These are phyloP conservation scores for Phytopythium ostracodes DNA, from an alignment of 352 stramenopile species.

Conservation along the genomic window DNA sequence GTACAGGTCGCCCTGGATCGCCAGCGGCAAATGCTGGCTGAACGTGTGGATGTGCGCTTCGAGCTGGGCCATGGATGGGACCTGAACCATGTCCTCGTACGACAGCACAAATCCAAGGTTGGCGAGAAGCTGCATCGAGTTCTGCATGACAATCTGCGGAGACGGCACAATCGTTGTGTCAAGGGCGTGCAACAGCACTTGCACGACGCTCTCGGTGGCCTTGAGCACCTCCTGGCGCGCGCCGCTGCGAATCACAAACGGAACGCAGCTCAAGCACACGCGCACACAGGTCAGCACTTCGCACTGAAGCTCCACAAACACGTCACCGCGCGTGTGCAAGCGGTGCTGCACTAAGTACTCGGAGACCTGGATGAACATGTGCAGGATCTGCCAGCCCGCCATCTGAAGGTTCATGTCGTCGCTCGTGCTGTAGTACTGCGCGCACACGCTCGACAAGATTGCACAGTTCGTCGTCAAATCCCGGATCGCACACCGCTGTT, in stretches of 20 bases:
- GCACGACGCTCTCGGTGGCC: slow-evolving; percentile 44
- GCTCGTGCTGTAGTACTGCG: slow-evolving; percentile 55
- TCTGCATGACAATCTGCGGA: slow-evolving; percentile 55
- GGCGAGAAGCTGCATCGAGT: slow-evolving; percentile 61
- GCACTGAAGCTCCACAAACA: slow-evolving; percentile 56
- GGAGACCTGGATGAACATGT: slow-evolving; percentile 55
- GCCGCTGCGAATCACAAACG: slow-evolving; percentile 53
- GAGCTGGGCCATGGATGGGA: slow-evolving; percentile 69
- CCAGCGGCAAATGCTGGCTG: slow-evolving; percentile 57
- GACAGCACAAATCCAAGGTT: slow-evolving; percentile 61
- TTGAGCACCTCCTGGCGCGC: slow-evolving; percentile 48
- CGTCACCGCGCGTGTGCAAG: slow-evolving; percentile 47
- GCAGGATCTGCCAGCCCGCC: slow-evolving; percentile 59
- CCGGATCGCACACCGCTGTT: slow-evolving; percentile 46
- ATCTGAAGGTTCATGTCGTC: slow-evolving; percentile 52
- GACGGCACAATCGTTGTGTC: slow-evolving; percentile 67
- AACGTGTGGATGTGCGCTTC: slow-evolving; percentile 71
- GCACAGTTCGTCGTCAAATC: slow-evolving; percentile 56
- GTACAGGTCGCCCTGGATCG: slow-evolving; percentile 75
- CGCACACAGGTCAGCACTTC: slow-evolving; percentile 60
- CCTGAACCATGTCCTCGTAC: slow-evolving; percentile 60
- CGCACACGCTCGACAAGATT: slow-evolving; percentile 55
- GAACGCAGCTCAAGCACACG: slow-evolving; percentile 52
- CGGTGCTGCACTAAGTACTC: slow-evolving; percentile 61
- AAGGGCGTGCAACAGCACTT: slow-evolving; percentile 50